Evolutionary conservation across 179 eudicot species (phyloP), one percentile per base, ranked within the genome.

Genomic region (Pouteria campechiana): DNA sequence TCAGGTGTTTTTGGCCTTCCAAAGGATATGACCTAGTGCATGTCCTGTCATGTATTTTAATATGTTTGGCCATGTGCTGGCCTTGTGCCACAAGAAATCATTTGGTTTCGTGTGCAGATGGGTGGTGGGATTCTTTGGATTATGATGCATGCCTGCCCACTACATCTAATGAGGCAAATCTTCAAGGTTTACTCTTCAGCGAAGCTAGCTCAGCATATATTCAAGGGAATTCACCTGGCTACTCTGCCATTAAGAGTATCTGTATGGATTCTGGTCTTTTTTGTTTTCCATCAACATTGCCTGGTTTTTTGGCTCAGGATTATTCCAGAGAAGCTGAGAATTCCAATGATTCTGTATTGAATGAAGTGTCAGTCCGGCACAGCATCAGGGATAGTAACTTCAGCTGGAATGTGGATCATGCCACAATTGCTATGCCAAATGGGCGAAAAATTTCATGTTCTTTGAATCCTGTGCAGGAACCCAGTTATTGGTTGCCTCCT

Each of bases 381-480:
- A 46, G 40, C n/a, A 17, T 40, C 28, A 13, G 36, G 55, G 31
- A 48, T 48, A 44, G 55, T 50, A 65, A 69, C 47, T 41, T n/a
- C 15, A 74, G 72, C 55, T 60, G 73, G 77, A 61, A 65, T 35
- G 44, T 67, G 4, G 54, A 63, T 36, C 40, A 19, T 57, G 70
- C 61, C 36, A 33, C 40, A 32, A 64, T 67, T 64, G 28, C 30
- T 33, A 55, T 72, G 31, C 32, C 32, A 9, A 55, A 58, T 55
- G 86, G 86, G 27, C 61, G 44, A 41, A 35, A 41, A 34, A 53
- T 78, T 55, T 61, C 81, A 43, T 81, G 92, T 64, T 81, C 76
- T 11, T 37, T 68, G 53, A 52, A 65, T 34, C 51, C 50, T 17
- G 52, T 59, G 45, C 64, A 61, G 54, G 59, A 60, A 55, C 55